Base-by-base conservation (phyloP, 1,139 yeast species). In the Lodderomyces margitis region DNA sequence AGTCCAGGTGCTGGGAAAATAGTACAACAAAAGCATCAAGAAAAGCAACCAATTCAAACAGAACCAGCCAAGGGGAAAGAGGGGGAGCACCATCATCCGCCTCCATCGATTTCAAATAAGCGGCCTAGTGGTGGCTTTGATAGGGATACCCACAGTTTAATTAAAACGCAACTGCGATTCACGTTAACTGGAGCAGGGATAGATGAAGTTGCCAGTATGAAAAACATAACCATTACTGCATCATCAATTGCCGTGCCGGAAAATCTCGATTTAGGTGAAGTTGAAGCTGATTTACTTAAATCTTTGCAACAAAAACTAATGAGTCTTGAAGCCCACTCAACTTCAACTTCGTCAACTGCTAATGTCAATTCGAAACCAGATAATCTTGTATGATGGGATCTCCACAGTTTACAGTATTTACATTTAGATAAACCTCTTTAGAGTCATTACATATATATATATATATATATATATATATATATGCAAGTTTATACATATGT, bases 241-340 rank as follows among this genome's bases (percentile, higher is more conserved):
- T 51, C 54, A n/a, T 48, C 46, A 5, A 50, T 67, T 2, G 23
- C 44, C 11, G 49, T 64, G 1, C 72, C 73, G 0, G 48, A 46
- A 7, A 53, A 46, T 2, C 21, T 64, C 11, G 55, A 53, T 20
- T 48, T 65, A 15, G 54, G 52, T 14, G 65, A 61, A 34, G 46
- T 58, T 12, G 69, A 66, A 37, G 33, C 52, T 12, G 62, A 59
- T 21, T 57, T 62, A 61, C 51, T 68, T 27, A 56, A 54, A 25
- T 42, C 52, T 5, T 43, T 64, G n/a, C 60, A 59, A 41, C 37
- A 39, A 2, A 57, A 53, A 31, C 34, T 54, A 20, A 37, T 12
- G 32, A n/a, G 16, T 12, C 32, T 28, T 25, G 30, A 12, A 25
- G 30, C 30, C 8, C 19, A 8, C 8, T 6, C 25, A 23, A 10